Percentiles rank a stretch among this genome's conserved stretches.
phyloP scores from a whole-genome alignment of 306 rosid species.

The Datisca glomerata region DNA sequence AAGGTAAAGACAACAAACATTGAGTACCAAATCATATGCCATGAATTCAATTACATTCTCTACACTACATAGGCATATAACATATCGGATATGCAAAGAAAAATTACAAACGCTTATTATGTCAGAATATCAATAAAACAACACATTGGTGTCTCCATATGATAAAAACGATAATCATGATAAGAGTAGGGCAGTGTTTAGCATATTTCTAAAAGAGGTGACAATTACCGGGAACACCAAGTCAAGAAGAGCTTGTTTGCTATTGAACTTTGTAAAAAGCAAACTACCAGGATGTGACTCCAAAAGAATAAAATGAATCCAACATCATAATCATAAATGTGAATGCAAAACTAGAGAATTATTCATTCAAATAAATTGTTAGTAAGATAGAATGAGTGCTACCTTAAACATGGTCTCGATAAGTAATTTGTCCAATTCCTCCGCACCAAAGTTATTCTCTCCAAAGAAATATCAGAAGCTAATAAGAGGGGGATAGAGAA shows the following conservation, averaged over 20 bases:
- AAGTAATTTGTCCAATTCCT: constrained; percentile 83
- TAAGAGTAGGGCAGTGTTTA: no score
- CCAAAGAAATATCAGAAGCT: constrained; percentile 85
- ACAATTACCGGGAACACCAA: constrained; percentile 83
- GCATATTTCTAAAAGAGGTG: not conserved
- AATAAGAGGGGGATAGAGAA: no score
- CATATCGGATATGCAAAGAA: no score
- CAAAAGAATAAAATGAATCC: constrained; percentile 22
- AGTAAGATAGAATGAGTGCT: constrained; percentile 1
- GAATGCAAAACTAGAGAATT: not conserved
- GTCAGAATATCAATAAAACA: constrained; percentile 39
- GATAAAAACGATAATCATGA: constrained; percentile 18
- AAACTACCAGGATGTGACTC: constrained; percentile 96
- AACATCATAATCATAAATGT: no score
- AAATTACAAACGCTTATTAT: no score
- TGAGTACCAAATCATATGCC: constrained; percentile 68
- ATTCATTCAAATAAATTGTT: not conserved
- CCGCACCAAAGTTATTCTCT: constrained; percentile 48
- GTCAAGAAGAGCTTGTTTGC: constrained; percentile 98
- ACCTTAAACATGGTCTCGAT: constrained; percentile 90
- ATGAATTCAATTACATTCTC: constrained; percentile 69
- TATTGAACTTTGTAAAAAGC: constrained; percentile 87
- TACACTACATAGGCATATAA: no score
- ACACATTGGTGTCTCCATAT: constrained; percentile 24
- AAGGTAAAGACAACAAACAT: no score